These are phyloP conservation scores for Cordyceps tenuipes DNA, from an alignment of 2,329 filamentous ascomycete genomes.

Conservation along the genomic window DNA sequence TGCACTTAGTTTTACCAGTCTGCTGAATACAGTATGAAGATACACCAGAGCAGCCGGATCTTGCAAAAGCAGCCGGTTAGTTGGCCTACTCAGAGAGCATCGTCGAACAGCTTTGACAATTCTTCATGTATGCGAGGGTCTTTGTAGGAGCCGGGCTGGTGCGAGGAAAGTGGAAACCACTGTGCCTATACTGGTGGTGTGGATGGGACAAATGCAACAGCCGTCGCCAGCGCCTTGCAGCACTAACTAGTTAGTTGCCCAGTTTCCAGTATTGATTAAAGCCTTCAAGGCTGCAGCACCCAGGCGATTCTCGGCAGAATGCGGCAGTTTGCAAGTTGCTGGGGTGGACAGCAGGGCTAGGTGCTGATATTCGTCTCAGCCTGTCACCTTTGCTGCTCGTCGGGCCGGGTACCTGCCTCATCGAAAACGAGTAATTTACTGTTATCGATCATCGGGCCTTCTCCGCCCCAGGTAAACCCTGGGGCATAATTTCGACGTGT, in stretches of 20 bases:
- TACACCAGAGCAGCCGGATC: not conserved
- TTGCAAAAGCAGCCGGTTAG: not conserved
- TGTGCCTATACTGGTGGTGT: not conserved
- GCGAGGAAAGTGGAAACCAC: not conserved
- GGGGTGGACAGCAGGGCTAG: not conserved
- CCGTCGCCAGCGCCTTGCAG: not conserved
- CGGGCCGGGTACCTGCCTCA: not conserved
- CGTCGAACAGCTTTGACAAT: not conserved
- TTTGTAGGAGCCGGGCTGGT: not conserved
- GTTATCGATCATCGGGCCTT: not conserved
- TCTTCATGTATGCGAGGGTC: not conserved
- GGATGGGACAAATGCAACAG: not conserved
- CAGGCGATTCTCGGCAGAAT: not conserved
- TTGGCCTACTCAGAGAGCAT: not conserved
- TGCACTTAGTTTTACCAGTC: not conserved
- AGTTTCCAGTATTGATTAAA: not conserved
- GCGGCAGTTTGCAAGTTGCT: conserved; percentile 6
- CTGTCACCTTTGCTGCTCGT: not conserved
- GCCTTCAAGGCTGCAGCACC: not conserved
- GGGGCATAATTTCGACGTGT: not conserved
- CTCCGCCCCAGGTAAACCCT: not conserved
- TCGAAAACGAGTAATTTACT: conserved; percentile 1
- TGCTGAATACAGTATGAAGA: not conserved
- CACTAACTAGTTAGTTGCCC: too few relatives aligned
- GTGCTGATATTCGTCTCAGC: not conserved